These are phyloP conservation scores for Microdochium nivale DNA, from an alignment of 2,329 filamentous ascomycete genomes.

Conservation along the genomic window DNA sequence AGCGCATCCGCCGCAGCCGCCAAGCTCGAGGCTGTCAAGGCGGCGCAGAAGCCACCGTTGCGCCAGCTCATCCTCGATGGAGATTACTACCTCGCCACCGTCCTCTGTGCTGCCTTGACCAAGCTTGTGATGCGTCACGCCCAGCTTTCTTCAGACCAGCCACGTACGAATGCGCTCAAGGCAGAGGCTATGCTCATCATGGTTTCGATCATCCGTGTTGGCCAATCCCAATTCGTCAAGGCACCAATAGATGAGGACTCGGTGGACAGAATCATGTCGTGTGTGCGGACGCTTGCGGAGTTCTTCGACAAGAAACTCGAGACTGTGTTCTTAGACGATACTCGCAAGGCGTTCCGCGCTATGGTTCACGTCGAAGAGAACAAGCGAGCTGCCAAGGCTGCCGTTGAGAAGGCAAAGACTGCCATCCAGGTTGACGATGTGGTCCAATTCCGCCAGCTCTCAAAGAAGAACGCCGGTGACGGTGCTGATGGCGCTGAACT, in stretches of 20 bases:
- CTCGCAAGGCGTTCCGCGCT: constrained; percentile 86
- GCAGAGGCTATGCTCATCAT: constrained; percentile 99
- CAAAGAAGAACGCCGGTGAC: constrained; percentile 80
- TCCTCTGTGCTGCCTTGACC: constrained; percentile 90
- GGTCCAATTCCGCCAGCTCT: constrained; percentile 83
- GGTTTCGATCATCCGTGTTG: constrained; percentile 97
- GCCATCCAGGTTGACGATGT: constrained; percentile 95
- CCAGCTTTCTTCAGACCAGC: constrained; percentile 78
- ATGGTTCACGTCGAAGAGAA: constrained; percentile 98
- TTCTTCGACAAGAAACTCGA: constrained; percentile 86
- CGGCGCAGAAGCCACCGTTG: constrained; percentile 90
- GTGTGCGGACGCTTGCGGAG: constrained; percentile 84
- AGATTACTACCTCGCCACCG: constrained; percentile 91
- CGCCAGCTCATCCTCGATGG: constrained; percentile 93
- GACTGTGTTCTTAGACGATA: constrained; percentile 88
- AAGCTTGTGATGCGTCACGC: constrained; percentile 97
- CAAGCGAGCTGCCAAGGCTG: constrained; percentile 93
- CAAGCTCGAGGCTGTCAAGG: constrained; percentile 91
- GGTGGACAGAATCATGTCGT: constrained; percentile 97
- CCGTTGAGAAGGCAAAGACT: constrained; percentile 83
- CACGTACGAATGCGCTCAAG: constrained; percentile 85
- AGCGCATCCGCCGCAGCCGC: constrained; percentile 85
- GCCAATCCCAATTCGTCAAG: constrained; percentile 98
- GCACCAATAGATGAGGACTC: constrained; percentile 96
- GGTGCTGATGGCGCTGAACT: constrained; percentile 78